Base-by-base conservation (phyloP, 2,329 filamentous ascomycete genomes). In the Talaromyces sp. region DNA sequence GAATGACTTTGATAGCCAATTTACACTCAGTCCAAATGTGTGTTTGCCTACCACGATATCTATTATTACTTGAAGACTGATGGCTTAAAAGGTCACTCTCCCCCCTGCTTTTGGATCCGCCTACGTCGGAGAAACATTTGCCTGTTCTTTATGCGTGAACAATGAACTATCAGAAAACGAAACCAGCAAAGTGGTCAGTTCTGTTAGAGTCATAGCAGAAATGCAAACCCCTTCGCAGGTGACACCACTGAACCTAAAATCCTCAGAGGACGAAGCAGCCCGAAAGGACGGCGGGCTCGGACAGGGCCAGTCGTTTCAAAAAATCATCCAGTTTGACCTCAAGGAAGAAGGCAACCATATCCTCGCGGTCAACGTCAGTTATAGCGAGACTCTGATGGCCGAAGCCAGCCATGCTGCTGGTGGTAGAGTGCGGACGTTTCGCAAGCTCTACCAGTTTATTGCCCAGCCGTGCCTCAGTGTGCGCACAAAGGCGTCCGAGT, bases 401-500 rank as follows among this genome's bases (percentile, higher is more conserved):
- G 73, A 74, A 38, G 75, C 76, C 24, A 70, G 71, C 31, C 73
- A 77, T 64, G 81, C 81, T 24, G 81, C 80, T 2, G 80, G 81
- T 59, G 83, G 82, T 4, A 84, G 91, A 55, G 88, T 90, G 41
- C 82, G 95, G 62, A 96, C 91, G 10, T 98, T 98, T 72, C 82
- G 93, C 66, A 98, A 98, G 78, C 79, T 99, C 62, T 99, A 98
- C 75, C 95, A 98, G 74, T 99, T 99, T 71, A 88, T 96, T 59
- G 95, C 93, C 71, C 93, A 96, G 78, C 86, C 91, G 43, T 89
- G 92, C 62, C 80, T 99, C 66, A 91, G 93, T 64, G 93, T 99
- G 62, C 83, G 93, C 64, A 97, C 93, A 0, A 99, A 98, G 74
- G 85, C 91, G 3, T 90, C 89, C 3, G 82, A 86, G 56, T 71